phyloP scores from a whole-genome alignment of 2,329 filamentous ascomycete genomes.

The Epichloe sylvatica region DNA sequence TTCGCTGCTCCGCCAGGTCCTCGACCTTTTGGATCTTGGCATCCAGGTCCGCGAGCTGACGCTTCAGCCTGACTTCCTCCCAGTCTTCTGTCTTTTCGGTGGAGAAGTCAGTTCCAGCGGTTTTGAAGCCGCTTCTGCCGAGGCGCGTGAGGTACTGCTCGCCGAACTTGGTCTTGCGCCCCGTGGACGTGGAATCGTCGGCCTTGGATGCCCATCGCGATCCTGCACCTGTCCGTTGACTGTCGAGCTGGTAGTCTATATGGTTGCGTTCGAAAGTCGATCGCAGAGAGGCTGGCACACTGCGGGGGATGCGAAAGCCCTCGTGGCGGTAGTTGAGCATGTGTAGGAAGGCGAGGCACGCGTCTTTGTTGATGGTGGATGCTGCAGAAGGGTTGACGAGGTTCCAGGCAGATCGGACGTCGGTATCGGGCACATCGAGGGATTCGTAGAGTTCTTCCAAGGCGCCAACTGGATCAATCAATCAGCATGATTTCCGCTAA shows the following conservation, averaged over 20 bases:
- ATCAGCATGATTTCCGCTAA: background rate
- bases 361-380: slow-evolving; percentile 82
- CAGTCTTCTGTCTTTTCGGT: slow-evolving; percentile 81
- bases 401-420: slow-evolving; percentile 90
- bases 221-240: slow-evolving; percentile 46
- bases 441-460: slow-evolving; percentile 76
- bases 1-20: slow-evolving; percentile 51
- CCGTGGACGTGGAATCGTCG: slow-evolving; percentile 68
- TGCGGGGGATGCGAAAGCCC: slow-evolving; percentile 83
- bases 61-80: slow-evolving; percentile 92
- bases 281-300: slow-evolving; percentile 79
- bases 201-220: slow-evolving; percentile 68
- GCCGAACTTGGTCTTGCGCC: slow-evolving; percentile 92
- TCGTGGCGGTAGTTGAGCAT: slow-evolving; percentile 94
- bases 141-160: slow-evolving; percentile 90
- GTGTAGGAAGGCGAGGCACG: slow-evolving; percentile 84
- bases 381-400: slow-evolving; percentile 83
- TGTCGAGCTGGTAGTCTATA: slow-evolving; percentile 90
- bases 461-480: slow-evolving; percentile 44
- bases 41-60: slow-evolving; percentile 80
- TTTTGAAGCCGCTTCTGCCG: slow-evolving; percentile 68
- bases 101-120: slow-evolving; percentile 80
- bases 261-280: slow-evolving; percentile 88
- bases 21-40: slow-evolving; percentile 73
- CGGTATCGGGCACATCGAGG: slow-evolving; percentile 58